Conservation (phyloP, 23 red algal species). For the Gracilaria gracilis region DNA sequence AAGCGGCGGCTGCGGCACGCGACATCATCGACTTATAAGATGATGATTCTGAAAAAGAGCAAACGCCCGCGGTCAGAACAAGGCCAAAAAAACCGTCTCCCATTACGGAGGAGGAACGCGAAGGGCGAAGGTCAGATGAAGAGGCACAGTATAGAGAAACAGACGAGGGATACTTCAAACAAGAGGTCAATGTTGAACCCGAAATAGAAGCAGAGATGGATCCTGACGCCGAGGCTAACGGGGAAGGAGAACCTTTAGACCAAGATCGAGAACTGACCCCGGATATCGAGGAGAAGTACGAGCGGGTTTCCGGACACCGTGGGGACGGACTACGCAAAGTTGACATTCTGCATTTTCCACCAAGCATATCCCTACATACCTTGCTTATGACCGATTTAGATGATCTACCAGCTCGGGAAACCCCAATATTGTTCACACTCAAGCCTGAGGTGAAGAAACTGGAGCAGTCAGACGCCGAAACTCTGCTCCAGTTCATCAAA, state of each 20-base stretch:
- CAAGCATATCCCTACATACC: constrained; percentile 38
- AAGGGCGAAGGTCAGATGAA: not conserved
- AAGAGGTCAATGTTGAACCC: not conserved
- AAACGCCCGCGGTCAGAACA: not conserved
- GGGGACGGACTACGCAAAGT: constrained; percentile 20
- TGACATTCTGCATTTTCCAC: constrained; percentile 69
- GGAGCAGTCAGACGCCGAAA: constrained; percentile 10
- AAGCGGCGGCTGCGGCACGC: constrained; percentile 33
- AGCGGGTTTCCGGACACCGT: not conserved
- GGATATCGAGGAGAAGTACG: constrained; percentile 15
- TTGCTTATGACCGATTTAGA: constrained; percentile 29
- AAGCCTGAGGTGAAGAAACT: constrained; percentile 12
- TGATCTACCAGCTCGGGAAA: constrained; percentile 32
- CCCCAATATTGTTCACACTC: constrained; percentile 55
- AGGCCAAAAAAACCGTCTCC: not conserved
- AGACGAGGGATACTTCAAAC: not conserved
- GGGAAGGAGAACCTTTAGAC: not conserved
- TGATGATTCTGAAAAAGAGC: constrained; percentile 58
- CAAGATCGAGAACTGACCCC: constrained; percentile 9
- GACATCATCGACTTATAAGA: constrained; percentile 45
- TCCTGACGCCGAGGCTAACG: not conserved
- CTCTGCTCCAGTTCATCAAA: constrained; percentile 25
- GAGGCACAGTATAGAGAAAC: not conserved
- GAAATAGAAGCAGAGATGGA: not conserved
- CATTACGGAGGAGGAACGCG: not conserved